Base-by-base conservation (phyloP, 768 basidiomycete genomes). In the Suillus hirtellus region DNA sequence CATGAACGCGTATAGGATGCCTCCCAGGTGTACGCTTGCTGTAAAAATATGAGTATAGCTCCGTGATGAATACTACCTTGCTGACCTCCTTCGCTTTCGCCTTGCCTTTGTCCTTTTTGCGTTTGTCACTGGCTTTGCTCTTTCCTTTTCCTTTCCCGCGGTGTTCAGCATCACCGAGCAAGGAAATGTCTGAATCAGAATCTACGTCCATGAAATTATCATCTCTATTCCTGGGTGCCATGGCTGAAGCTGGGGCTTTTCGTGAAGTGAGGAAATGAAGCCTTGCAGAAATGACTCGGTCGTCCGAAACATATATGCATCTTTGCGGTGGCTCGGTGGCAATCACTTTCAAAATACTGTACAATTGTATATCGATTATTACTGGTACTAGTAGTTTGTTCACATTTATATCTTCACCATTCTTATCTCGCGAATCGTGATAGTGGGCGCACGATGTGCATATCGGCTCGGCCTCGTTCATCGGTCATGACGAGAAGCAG, bases 1-100 rank as follows among this genome's bases (percentile, higher is more conserved):
- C 97, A 99, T 54, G 93, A 92, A 44, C 95, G 89, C 40, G 91
- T 88, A 72, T 95, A 98, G 3, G 90, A 89, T 1, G 93, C 96
- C 72, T 99, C 96, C 96, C 96, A 99, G 37, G 95, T 92, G 68
- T 96, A 96, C 4, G 88, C 84, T 85, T 89, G 87, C 89, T 91
- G 71, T 58, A 64, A 47, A 44, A 66, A 64, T 59, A 7, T 50
- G 37, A 35, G 19, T 50, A 14, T 50, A 17, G 15, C 4, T 27
- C 27, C 8, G 35, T 15, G n/a, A 31, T 3, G 24, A 53, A 53
- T 60, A 43, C 56, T 27, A 59, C 10, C 6, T 43, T 31, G 63
- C 71, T 61, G 61, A 68, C 75, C n/a, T 75, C 77, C 65, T 75
- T 78, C 59, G 71, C 69, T 60, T 78, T 77, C 31, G 65, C 61